phyloP scores from a whole-genome alignment of 805 yeast species.

The Wickerhamiella allomyrinae region DNA sequence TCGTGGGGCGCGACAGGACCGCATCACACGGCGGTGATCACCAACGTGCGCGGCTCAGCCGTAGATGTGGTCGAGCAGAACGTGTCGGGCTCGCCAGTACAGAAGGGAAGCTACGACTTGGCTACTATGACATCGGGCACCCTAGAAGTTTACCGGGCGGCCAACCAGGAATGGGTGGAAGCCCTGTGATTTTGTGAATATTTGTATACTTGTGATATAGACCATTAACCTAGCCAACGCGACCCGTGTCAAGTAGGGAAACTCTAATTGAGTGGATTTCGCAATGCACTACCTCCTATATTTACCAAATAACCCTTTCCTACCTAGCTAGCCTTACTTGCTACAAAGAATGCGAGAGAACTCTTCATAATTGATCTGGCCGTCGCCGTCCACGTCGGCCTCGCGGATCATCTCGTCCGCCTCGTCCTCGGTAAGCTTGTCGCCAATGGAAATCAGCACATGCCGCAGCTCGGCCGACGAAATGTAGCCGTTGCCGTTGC shows the following conservation, averaged over 20 bases:
- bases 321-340: constrained; percentile 7
- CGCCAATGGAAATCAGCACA: constrained; percentile 95
- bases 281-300: no score
- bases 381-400: constrained; percentile 83
- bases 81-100: constrained; percentile 10
- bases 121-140: constrained; percentile 20
- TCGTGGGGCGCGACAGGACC: constrained; percentile 14
- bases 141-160: constrained; percentile 23
- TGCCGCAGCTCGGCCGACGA: constrained; percentile 94
- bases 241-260: no score
- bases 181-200: no score
- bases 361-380: constrained; percentile 93
- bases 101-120: constrained; percentile 19
- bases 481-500: constrained; percentile 88
- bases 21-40: constrained; percentile 26
- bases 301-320: not conserved
- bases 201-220: no score
- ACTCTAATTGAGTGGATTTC: no score
- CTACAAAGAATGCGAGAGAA: constrained; percentile 65
- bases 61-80: constrained; percentile 14
- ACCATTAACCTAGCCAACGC: no score
- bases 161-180: constrained; percentile 23
- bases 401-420: constrained; percentile 95
- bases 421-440: constrained; percentile 88
- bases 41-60: constrained; percentile 15